phyloP scores from a whole-genome alignment of 805 yeast species.

The Starmerella tilneyi region DNA sequence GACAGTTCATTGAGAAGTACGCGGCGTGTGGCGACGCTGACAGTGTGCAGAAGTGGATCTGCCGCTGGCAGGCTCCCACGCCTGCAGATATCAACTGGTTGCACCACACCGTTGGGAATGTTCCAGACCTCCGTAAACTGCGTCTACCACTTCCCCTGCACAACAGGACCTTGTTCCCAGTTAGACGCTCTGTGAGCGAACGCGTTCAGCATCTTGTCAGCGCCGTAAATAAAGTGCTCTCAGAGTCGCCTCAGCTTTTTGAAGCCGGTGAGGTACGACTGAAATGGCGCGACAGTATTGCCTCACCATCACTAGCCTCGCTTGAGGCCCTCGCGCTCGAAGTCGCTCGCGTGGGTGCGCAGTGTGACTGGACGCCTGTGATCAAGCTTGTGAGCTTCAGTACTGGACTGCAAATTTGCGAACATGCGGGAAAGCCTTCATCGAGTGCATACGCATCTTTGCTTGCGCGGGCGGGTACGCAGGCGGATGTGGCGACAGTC shows the following conservation, averaged over 20 bases:
- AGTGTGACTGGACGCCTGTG: constrained; percentile 10
- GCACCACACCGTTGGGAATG: constrained; percentile 4
- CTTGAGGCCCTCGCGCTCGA: constrained; percentile 6
- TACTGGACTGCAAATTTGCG: constrained; percentile 1
- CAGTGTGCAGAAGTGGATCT: constrained; percentile 14
- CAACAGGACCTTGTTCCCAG: not conserved
- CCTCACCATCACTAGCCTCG: constrained; percentile 1
- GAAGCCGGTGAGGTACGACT: not conserved
- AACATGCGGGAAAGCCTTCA: not conserved
- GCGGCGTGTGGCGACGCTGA: not conserved
- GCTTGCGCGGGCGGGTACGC: constrained; percentile 2
- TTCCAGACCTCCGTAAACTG: not conserved
- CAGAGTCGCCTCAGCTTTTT: constrained; percentile 5
- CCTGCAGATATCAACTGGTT: constrained; percentile 21
- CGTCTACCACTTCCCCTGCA: constrained; percentile 7
- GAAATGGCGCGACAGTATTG: constrained; percentile 11
- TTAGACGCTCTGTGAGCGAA: not conserved
- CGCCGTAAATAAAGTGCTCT: constrained; percentile 11
- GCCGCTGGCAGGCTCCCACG: constrained; percentile 16
- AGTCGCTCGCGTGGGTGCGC: not conserved
- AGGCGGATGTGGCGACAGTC: not conserved
- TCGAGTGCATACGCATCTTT: constrained; percentile 9
- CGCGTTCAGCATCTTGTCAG: constrained; percentile 10
- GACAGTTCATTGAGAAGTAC: constrained; percentile 7
- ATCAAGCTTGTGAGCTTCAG: constrained; percentile 7